Base-by-base conservation (phyloP, 257 asterid genomes). In the Nemophila menziesii region DNA sequence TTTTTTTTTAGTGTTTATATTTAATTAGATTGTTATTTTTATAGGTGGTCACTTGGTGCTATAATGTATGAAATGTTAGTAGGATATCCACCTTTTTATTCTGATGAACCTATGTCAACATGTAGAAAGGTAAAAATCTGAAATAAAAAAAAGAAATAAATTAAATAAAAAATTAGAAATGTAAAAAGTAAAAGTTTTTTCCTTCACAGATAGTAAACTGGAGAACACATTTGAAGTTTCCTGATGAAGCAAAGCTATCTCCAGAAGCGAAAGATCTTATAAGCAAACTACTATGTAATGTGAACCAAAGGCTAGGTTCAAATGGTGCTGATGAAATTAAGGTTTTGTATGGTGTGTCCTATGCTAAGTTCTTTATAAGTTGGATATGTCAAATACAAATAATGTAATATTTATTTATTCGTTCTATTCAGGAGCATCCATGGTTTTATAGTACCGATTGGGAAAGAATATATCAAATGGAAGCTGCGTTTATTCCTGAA, bases 151-250 rank as follows among this genome's bases (percentile, higher is more conserved):
- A n/a, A n/a, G n/a, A n/a, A n/a, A n/a, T n/a, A n/a, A n/a, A n/a
- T n/a, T n/a, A n/a, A n/a, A n/a, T n/a, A n/a, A n/a, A n/a, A n/a
- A n/a, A n/a, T n/a, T n/a, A n/a, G n/a, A n/a, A n/a, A n/a, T n/a
- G n/a, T n/a, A n/a, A n/a, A n/a, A n/a, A n/a, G n/a, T n/a, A n/a
- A n/a, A n/a, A n/a, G n/a, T n/a, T n/a, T n/a, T n/a, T n/a, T n/a
- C n/a, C n/a, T n/a, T n/a, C n/a, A n/a, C 85, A 87, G 97, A 83
- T 87, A 49, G 95, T 87, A 66, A 87, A 87, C 79, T 87, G 97
- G 97, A 87, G 60, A 71, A 57, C 93, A 33, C 92, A 87, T 70
- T 55, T 87, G 48, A 87, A 75, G 63, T 87, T 87, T 45, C 97
- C 97, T 1, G 93, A 79, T 65, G 97, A 87, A 77, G 95, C 92